A percentile compares a stretch with the other conserved stretches of the same genome.
Conservation (phyloP, 805 yeast genomes). For the Barnettozyma sucrosica region DNA sequence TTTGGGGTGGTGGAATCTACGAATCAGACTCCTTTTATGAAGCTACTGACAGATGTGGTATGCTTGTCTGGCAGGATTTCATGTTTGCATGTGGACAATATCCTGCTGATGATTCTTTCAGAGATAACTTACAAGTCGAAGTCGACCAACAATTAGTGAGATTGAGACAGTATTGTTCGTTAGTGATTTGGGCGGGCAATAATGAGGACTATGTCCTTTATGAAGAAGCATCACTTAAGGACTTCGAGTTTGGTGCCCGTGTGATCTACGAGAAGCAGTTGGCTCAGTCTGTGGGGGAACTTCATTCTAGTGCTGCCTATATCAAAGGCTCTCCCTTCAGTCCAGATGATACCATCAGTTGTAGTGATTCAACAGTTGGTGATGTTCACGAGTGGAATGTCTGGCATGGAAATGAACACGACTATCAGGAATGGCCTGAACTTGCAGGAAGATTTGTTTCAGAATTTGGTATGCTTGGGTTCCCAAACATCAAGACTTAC, state of each 20-base stretch:
- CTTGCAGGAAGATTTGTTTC: slow-evolving; percentile 45
- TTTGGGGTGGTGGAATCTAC: slow-evolving; percentile 21
- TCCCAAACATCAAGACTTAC: slow-evolving; percentile 35
- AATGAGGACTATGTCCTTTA: slow-evolving; percentile 17
- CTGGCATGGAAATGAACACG: slow-evolving; percentile 48
- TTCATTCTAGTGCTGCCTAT: slow-evolving; percentile 40
- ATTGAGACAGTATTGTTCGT: slow-evolving; percentile 36
- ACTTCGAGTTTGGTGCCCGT: slow-evolving; percentile 14
- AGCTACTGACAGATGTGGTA: slow-evolving; percentile 16
- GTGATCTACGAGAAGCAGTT: slow-evolving; percentile 14
- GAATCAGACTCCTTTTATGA: slow-evolving; percentile 15
- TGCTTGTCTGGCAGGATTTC: slow-evolving; percentile 51
- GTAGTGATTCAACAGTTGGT: slow-evolving; percentile 37
- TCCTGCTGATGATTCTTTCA: slow-evolving; percentile 37
- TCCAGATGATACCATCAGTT: slow-evolving; percentile 29
- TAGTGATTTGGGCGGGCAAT: slow-evolving; percentile 24
- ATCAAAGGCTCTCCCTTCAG: slow-evolving; percentile 47
- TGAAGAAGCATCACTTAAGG: slow-evolving; percentile 13
- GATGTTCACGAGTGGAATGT: slow-evolving; percentile 54
- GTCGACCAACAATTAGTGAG: slow-evolving; percentile 35
- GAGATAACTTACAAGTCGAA: slow-evolving; percentile 33
- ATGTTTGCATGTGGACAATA: slow-evolving; percentile 55
- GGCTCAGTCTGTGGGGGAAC: slow-evolving; percentile 42
- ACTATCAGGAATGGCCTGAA: slow-evolving; percentile 43
- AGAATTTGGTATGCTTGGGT: slow-evolving; percentile 50